phyloP scores from a whole-genome alignment of 352 stramenopile species.

The Phytophthora tubulina region DNA sequence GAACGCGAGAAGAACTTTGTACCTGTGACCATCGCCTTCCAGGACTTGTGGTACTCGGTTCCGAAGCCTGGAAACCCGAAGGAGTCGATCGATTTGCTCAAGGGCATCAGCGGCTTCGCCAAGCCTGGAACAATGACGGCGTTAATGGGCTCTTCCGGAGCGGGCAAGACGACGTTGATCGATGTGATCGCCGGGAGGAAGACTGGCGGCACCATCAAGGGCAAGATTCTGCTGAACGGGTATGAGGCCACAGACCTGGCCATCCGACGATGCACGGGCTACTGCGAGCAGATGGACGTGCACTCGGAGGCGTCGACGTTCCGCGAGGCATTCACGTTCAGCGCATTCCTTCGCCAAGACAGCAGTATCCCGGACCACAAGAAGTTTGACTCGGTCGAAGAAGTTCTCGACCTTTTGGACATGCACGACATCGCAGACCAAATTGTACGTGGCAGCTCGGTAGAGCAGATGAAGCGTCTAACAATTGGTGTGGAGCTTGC shows the following conservation, averaged over 20 bases:
- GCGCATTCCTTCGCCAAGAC: constrained; percentile 74
- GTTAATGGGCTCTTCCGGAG: constrained; percentile 85
- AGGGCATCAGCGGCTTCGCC: constrained; percentile 54
- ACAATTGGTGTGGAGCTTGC: constrained; percentile 74
- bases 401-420: constrained; percentile 44
- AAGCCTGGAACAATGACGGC: constrained; percentile 81
- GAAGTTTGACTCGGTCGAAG: constrained; percentile 48
- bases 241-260: constrained; percentile 47
- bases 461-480: constrained; percentile 61
- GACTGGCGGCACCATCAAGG: constrained; percentile 64
- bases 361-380: constrained; percentile 34
- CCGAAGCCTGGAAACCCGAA: constrained; percentile 44
- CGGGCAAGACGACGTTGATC: constrained; percentile 91
- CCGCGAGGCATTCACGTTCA: constrained; percentile 89
- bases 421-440: constrained; percentile 91
- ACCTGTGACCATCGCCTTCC: constrained; percentile 50
- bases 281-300: constrained; percentile 87
- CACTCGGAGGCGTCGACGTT: constrained; percentile 87
- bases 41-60: constrained; percentile 58
- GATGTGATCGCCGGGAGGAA: constrained; percentile 91
- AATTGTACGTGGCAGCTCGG: constrained; percentile 49
- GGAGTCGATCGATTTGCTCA: constrained; percentile 72
- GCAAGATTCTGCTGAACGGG: constrained; percentile 63
- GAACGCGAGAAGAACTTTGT: constrained; percentile 42
- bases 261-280: constrained; percentile 52